These are phyloP conservation scores for Fonsecaea pedrosoi DNA, from an alignment of 2,329 filamentous ascomycete genomes.

Conservation along the genomic window DNA sequence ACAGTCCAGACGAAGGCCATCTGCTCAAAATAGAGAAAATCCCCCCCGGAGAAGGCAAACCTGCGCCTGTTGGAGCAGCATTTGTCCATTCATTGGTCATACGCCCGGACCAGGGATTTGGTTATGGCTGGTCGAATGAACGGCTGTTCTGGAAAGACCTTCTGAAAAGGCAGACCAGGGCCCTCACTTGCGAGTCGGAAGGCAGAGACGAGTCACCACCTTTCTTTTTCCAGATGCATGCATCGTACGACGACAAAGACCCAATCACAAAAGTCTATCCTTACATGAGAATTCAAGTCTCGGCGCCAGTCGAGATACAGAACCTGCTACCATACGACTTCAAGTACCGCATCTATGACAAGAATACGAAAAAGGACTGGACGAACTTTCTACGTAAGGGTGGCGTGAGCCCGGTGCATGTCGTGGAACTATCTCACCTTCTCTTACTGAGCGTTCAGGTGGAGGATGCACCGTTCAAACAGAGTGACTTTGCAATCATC, in stretches of 20 bases:
- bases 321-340: slow-evolving; percentile 97
- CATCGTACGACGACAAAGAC: slow-evolving; percentile 81
- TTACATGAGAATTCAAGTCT: slow-evolving; percentile 91
- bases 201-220: slow-evolving; percentile 76
- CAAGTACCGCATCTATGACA: slow-evolving; percentile 99
- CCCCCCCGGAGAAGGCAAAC: slow-evolving; percentile 84
- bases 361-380: slow-evolving; percentile 98
- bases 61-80: slow-evolving; percentile 88
- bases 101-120: slow-evolving; percentile 92
- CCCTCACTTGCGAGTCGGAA: slow-evolving; percentile 87
- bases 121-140: slow-evolving; percentile 93
- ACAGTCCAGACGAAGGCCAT: slow-evolving; percentile 83
- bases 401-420: slow-evolving; percentile 94
- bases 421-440: slow-evolving; percentile 93
- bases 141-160: slow-evolving; percentile 92
- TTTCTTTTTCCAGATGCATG: slow-evolving; percentile 96
- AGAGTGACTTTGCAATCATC: slow-evolving; percentile 96
- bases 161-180: slow-evolving; percentile 80
- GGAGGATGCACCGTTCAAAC: slow-evolving; percentile 92
- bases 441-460: slow-evolving; percentile 92
- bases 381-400: slow-evolving; percentile 97
- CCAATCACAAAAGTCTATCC: slow-evolving; percentile 86
- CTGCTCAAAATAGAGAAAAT: slow-evolving; percentile 98
- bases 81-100: slow-evolving; percentile 88
- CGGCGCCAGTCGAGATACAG: slow-evolving; percentile 90